Conservation (phyloP, 305 asterid genomes). For the Ilex paraguariensis region DNA sequence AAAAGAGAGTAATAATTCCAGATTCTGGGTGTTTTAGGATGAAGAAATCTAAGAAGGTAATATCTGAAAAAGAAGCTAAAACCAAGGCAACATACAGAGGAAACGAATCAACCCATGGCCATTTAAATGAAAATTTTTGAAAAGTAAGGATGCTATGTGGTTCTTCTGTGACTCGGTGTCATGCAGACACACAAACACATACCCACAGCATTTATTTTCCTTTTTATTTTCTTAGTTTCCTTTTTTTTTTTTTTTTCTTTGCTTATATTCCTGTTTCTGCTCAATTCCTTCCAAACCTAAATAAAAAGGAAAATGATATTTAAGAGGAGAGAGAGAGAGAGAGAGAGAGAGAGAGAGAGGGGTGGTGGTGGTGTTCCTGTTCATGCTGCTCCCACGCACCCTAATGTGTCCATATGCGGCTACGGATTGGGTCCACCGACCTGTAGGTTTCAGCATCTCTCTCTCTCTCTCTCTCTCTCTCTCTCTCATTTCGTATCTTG, state of each 20-base stretch:
- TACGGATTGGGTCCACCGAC: slow-evolving; percentile 52
- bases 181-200: slow-evolving; percentile 34
- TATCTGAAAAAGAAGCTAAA: slow-evolving; percentile 1
- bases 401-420: slow-evolving; percentile 64
- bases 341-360: slow-evolving; percentile 11
- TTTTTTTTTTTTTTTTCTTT: not conserved
- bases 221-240: not conserved
- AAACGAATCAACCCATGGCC: slow-evolving; percentile 12
- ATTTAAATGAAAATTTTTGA: slow-evolving; percentile 32
- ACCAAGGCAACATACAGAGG: slow-evolving; percentile 7
- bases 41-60: slow-evolving; percentile 4
- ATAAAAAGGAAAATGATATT: too few relatives aligned
- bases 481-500: not conserved
- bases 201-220: slow-evolving; percentile 14
- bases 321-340: not conserved
- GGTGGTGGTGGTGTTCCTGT: slow-evolving; percentile 18
- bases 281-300: too few relatives aligned
- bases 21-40: not conserved
- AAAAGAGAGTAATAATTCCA: not conserved
- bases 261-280: too few relatives aligned
- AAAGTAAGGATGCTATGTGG: slow-evolving; percentile 34
- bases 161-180: slow-evolving; percentile 37
- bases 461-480: slow-evolving; percentile 6
- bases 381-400: slow-evolving; percentile 44
- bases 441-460: slow-evolving; percentile 9